Base-by-base conservation (phyloP, 352 stramenopile species). In the Pythium sp. region DNA sequence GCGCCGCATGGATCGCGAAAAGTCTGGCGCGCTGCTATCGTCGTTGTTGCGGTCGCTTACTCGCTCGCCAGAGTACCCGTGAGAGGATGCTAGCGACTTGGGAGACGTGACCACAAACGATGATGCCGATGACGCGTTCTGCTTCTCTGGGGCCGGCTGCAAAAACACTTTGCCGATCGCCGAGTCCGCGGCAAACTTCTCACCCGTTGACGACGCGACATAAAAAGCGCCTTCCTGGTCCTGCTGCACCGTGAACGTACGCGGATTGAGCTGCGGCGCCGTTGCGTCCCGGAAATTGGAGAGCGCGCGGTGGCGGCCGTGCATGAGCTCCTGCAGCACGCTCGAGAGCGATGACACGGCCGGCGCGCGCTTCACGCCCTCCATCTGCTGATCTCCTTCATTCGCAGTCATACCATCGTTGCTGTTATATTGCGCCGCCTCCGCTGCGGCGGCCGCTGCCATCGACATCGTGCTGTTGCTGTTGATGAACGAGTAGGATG, bases 321-420 rank as follows among this genome's bases (percentile, higher is more conserved):
- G 74, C 67, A 88, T 81, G 0, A 88, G 76, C 59, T 88, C 76
- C 5, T 74, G 79, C 7, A 88, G 54, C 20, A 81, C 80, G 32
- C 71, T 79, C 2, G 80, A 86, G 43, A 88, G 76, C 11, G 80
- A 88, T 14, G 80, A 88, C n/a, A 85, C 75, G 5, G 54, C 62
- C 6, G 71, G 65, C 24, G 58, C 38, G 11, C 49, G 46, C 46
- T 30, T 65, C 0, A 58, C 36, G 2, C 68, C 53, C 24, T 58
- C 53, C 6, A 58, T 6, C 24, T 58, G 38, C 14, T n/a, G 38
- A 15, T 20, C 14, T 20, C 14, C 14, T 47, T 20, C 20, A 28
- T 58, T 63, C 34, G 34, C 11, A 14, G 5, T 43, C 36, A 11
- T 43, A 43, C 36, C 36, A 11, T 43, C 32, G 55, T 38, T 65